phyloP scores from a whole-genome alignment of 2,329 filamentous ascomycete species.

The Fusarium sp. region DNA sequence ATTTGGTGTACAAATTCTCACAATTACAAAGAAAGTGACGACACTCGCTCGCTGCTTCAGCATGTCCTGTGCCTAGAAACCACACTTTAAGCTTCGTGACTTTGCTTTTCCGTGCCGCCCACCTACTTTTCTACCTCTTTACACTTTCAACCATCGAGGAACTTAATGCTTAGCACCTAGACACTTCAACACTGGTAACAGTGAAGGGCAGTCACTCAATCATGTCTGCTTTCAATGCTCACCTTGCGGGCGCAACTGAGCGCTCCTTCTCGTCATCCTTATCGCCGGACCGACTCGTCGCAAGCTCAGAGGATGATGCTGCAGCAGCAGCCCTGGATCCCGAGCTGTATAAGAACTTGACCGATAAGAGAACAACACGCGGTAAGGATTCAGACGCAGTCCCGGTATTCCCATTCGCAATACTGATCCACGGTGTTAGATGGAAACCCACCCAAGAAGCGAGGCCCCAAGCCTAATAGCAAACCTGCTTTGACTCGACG shows the following conservation, averaged over 20 bases:
- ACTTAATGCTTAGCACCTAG: not conserved
- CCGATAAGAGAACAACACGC: conserved; percentile 82
- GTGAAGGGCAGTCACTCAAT: not conserved
- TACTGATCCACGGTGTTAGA: conserved; percentile 64
- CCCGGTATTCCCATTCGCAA: not conserved
- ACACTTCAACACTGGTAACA: not conserved
- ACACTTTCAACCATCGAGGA: not conserved
- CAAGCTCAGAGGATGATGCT: conserved; percentile 52
- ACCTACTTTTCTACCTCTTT: not conserved
- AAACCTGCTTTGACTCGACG: conserved; percentile 92
- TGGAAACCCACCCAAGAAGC: conserved; percentile 86
- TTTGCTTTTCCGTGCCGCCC: not conserved
- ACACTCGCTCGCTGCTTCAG: conserved; percentile 16
- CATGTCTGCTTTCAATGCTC: conserved; percentile 43
- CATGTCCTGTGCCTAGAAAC: conserved; percentile 4
- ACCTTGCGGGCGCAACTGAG: conserved; percentile 36
- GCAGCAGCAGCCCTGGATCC: conserved; percentile 63
- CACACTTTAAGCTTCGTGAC: conserved; percentile 11
- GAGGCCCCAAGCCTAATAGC: conserved; percentile 95
- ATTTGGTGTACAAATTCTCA: conserved; percentile 1
- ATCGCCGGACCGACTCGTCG: conserved; percentile 55
- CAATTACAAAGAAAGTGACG: conserved; percentile 22
- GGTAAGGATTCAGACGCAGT: conserved; percentile 60
- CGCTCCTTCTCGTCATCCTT: conserved; percentile 61
- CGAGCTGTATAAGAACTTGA: conserved; percentile 74